Percentiles rank a stretch among this genome's conserved stretches.
Conservation (phyloP, 345 rosid genomes). For the Brassica incana region DNA sequence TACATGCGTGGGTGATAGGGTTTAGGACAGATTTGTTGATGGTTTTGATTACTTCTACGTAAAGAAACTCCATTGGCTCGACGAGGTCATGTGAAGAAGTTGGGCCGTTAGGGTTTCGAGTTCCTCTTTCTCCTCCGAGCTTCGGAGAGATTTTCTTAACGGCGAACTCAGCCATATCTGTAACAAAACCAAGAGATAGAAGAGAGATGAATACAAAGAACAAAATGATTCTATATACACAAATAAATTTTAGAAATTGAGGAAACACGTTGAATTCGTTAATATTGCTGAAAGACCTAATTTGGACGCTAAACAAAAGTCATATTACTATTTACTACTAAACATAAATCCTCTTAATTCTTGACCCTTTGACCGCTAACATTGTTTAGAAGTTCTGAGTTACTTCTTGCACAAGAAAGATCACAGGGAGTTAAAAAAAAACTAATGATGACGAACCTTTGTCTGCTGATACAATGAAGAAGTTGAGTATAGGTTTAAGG, state of each 20-base stretch:
- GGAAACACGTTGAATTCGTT: not conserved
- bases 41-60: constrained; percentile 16
- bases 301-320: not conserved
- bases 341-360: not conserved
- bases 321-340: not conserved
- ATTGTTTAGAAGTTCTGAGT: not conserved
- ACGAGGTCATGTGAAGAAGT: constrained; percentile 37
- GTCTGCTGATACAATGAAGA: not conserved
- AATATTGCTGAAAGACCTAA: not conserved
- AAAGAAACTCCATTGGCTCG: constrained; percentile 37
- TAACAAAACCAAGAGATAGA: not conserved
- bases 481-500: not conserved
- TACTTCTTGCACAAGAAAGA: not conserved
- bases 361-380: not conserved
- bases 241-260: not conserved
- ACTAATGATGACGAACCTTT: not conserved
- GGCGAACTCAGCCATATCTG: constrained; percentile 27
- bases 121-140: constrained; percentile 36
- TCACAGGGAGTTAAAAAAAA: not conserved
- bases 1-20: not conserved
- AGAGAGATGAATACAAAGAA: not conserved
- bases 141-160: constrained; percentile 31
- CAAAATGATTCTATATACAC: not conserved
- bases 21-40: not conserved
- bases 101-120: constrained; percentile 18